phyloP scores from a whole-genome alignment of 2,329 filamentous ascomycete genomes.

The Claviceps pazoutovae region DNA sequence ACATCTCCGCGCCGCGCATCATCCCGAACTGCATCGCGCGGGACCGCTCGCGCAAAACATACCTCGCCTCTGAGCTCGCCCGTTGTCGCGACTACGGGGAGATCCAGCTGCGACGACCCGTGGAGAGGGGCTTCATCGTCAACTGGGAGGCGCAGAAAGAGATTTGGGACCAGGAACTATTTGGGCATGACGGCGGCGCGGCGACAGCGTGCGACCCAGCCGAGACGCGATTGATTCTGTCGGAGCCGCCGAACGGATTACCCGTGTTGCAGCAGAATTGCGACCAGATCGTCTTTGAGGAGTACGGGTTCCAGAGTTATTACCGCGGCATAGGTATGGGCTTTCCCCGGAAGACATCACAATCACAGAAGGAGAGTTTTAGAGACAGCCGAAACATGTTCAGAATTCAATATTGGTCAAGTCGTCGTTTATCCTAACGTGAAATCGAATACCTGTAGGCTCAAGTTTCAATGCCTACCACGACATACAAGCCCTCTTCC shows the following conservation, averaged over 20 bases:
- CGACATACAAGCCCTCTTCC: conserved; percentile 56
- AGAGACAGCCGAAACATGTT: no score
- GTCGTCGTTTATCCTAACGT: no score
- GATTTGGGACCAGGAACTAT: conserved; percentile 85
- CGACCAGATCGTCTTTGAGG: conserved; percentile 95
- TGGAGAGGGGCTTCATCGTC: conserved; percentile 89
- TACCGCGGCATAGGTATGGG: conserved; percentile 53
- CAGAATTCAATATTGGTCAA: no score
- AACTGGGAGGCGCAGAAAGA: conserved; percentile 95
- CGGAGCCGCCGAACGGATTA: conserved; percentile 74
- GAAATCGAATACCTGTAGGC: conserved; percentile 28
- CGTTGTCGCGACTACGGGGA: conserved; percentile 82
- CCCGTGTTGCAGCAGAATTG: conserved; percentile 74
- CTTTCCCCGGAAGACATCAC: no score
- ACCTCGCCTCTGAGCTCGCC: conserved; percentile 65
- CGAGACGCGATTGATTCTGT: conserved; percentile 71
- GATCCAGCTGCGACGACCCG: conserved; percentile 70
- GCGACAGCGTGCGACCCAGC: conserved; percentile 56
- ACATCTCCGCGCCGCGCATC: conserved; percentile 44
- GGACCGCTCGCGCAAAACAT: conserved; percentile 63
- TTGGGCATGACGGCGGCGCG: conserved; percentile 38
- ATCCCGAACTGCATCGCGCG: conserved; percentile 85
- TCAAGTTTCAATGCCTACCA: conserved; percentile 71
- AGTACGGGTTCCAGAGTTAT: conserved; percentile 85
- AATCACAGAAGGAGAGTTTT: no score